Conservation (phyloP, 1,284 basidiomycete genomes). For the Sutorius eximius region DNA sequence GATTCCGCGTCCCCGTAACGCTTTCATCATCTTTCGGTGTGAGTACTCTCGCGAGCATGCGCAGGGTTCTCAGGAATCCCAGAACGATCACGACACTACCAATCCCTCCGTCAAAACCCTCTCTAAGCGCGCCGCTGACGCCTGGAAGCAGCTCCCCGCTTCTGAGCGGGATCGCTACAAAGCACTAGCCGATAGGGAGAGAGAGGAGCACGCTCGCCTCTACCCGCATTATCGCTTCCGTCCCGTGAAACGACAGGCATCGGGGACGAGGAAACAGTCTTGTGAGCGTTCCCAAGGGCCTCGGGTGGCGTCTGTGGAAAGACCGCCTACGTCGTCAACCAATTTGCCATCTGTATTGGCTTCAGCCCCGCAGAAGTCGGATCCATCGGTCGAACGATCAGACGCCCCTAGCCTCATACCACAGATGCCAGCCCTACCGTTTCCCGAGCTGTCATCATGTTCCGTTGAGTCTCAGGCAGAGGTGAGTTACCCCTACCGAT, state of each 20-base stretch:
- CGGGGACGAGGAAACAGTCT: conserved; percentile 29
- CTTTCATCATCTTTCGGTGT: conserved; percentile 87
- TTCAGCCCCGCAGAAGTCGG: conserved; percentile 7
- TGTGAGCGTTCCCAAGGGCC: conserved; percentile 15
- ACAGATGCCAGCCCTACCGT: neutral
- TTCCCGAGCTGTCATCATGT: conserved; percentile 2
- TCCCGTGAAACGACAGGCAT: conserved; percentile 45
- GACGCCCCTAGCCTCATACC: neutral
- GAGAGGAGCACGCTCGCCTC: conserved; percentile 49
- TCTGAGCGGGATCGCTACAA: conserved; percentile 51
- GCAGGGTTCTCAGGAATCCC: conserved; percentile 17
- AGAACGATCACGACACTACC: conserved; percentile 20
- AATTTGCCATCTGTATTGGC: conserved; percentile 25
- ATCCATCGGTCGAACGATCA: neutral
- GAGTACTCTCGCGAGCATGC: conserved; percentile 55
- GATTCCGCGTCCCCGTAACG: conserved; percentile 82
- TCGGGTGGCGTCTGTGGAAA: neutral
- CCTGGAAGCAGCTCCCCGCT: conserved; percentile 52
- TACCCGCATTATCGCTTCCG: conserved; percentile 63
- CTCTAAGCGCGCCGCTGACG: conserved; percentile 62
- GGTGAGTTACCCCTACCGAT: conserved; percentile 10
- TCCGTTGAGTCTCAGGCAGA: conserved; percentile 1
- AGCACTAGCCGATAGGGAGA: conserved; percentile 50
- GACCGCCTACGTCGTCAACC: neutral
- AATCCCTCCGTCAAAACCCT: conserved; percentile 43